Base-by-base conservation (phyloP, 2,329 filamentous ascomycete species). In the Ilyonectria destructans region DNA sequence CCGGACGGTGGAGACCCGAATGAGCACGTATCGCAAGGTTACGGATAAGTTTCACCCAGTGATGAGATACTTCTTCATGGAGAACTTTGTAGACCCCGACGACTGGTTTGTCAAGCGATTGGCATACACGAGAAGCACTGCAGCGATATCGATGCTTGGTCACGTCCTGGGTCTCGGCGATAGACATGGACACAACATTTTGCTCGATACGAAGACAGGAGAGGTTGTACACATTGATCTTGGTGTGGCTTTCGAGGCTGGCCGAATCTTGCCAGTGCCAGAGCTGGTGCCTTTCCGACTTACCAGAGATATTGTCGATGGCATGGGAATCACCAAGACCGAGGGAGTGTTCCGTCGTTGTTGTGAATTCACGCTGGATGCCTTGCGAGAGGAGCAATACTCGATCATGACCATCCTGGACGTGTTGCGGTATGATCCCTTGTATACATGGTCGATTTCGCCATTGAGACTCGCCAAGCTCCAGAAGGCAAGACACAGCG, bases 391-490 rank as follows among this genome's bases (percentile, higher is more conserved):
- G 75, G 96, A 99, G 80, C 93, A 93, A 13, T 97, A 97, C 79
- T 95, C 93, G 51, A 99, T 99, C 83, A 98, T 98, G 95, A 98
- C 96, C 0, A 95, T 99, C 60, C 89, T 99, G 21, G 97, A 99
- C 78, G 97, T 99, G 23, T 85, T 99, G 67, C 92, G 97, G n/a
- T 98, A 98, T 81, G 96, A 99, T 85, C 97, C 96, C 1, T 84
- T 99, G 69, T 97, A 98, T 80, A 96, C 91, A 68, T 99, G 96
- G 96, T 96, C 94, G 40, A 91, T 98, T 63, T 96, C 93, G 12
- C 90, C 90, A 0, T 84, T 91, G 37, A 86, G 90, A 21, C 81
- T 92, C 65, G 88, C 89, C 46, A 91, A 91, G 75, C 81, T 92
- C 62, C 90, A 92, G 76, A 88, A 89, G 74, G 89, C 87, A 9